phyloP scores from a whole-genome alignment of 768 basidiomycete genomes.

The Hypsizygus marmoreus region DNA sequence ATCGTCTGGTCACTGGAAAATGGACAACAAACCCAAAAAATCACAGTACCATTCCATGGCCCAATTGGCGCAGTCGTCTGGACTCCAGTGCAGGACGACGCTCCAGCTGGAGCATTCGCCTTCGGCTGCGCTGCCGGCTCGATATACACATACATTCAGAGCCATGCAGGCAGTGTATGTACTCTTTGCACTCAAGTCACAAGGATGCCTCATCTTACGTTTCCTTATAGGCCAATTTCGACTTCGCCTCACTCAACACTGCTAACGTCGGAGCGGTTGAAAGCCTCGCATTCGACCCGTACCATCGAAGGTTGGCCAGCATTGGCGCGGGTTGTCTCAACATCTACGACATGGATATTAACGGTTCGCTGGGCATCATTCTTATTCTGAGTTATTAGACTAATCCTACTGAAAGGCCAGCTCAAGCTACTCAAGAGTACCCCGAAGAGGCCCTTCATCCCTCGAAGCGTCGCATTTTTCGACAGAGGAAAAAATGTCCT shows the following conservation, averaged over 20 bases:
- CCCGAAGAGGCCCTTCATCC: background rate
- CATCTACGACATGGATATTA: background rate
- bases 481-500: background rate
- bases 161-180: background rate
- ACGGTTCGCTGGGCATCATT: no score
- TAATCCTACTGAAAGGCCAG: conserved; percentile 1
- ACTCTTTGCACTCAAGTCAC: background rate
- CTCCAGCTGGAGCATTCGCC: background rate
- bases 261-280: background rate
- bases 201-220: background rate
- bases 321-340: background rate
- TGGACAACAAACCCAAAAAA: background rate
- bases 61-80: background rate
- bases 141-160: background rate
- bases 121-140: background rate
- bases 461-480: background rate
- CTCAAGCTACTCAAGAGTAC: background rate
- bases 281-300: background rate
- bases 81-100: background rate
- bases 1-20: background rate
- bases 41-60: background rate
- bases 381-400: no score
- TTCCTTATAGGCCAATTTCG: background rate
- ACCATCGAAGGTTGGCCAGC: background rate
- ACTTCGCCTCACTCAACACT: background rate